These are phyloP conservation scores for Neurospora sp. DNA, from an alignment of 495 filamentous ascomycete species.

Conservation along the genomic window DNA sequence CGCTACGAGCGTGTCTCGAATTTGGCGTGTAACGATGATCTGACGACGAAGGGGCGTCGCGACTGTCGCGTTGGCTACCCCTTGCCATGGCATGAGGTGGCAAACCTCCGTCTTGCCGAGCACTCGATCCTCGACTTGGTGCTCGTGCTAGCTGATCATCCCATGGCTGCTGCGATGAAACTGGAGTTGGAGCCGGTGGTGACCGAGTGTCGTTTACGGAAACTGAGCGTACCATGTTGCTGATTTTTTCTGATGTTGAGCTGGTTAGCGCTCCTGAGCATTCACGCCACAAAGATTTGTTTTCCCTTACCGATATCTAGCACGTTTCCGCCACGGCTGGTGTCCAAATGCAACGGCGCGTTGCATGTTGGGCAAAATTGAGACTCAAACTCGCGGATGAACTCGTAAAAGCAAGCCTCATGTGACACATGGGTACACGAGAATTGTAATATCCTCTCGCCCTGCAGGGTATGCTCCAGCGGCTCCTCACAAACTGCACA, in stretches of 20 bases:
- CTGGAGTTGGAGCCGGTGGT: slow-evolving; percentile 37
- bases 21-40: slow-evolving; percentile 48
- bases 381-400: slow-evolving; percentile 88
- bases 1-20: slow-evolving; percentile 64
- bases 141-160: slow-evolving; percentile 39
- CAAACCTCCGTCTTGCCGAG: slow-evolving; percentile 23
- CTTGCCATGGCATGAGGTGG: slow-evolving; percentile 6
- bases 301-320: slow-evolving; percentile 67
- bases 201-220: slow-evolving; percentile 56
- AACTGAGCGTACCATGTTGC: slow-evolving; percentile 82
- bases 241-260: slow-evolving; percentile 69
- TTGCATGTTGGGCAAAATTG: slow-evolving; percentile 95
- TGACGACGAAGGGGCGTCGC: slow-evolving; percentile 46
- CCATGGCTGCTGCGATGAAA: slow-evolving; percentile 31
- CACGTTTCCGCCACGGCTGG: slow-evolving; percentile 90
- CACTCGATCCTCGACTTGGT: slow-evolving; percentile 38
- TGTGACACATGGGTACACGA: slow-evolving; percentile 94
- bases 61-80: slow-evolving; percentile 31
- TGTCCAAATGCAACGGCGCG: slow-evolving; percentile 85
- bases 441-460: slow-evolving; percentile 91
- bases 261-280: slow-evolving; percentile 8
- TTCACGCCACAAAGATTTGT: not conserved
- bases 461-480: slow-evolving; percentile 88
- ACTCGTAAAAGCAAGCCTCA: slow-evolving; percentile 99
- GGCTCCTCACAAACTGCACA: slow-evolving; percentile 98